Base-by-base conservation (phyloP, 805 yeast species). In the Metschnikowia gruessii region DNA sequence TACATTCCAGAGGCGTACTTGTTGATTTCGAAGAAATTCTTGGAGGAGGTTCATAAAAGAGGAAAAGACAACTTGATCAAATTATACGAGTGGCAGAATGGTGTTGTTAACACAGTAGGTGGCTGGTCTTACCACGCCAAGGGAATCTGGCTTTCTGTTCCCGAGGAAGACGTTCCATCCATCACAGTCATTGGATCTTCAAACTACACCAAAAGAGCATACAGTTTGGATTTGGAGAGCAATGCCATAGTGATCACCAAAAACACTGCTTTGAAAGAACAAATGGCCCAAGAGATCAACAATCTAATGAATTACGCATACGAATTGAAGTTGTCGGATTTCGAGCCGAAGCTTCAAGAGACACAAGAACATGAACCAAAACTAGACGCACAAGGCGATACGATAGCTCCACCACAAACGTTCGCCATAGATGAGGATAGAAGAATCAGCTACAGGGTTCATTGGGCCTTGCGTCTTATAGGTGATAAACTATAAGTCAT, bases 121-220 rank as follows among this genome's bases (percentile, higher is more conserved):
- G 99, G 99, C 1, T 92, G 99, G 98, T 87, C 97, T 0, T 94
- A 94, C 64, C 99, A 94, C 61, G 98, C 99, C 12, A 94, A 94
- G 62, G 99, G 99, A 1, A 69, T 92, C 4, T 94, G 98, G 98
- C 67, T 87, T 0, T 72, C 79, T 8, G 70, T 72, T 11, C 85
- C 89, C 0, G 73, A 67, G 2, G 85, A 81, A 38, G 51, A 56
- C 0, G 59, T 61, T 11, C 97, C 97, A 1, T 75, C 84, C 16
- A 67, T 88, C 11, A 87, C 97, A 0, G 80, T 91, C 6, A 76
- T 94, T 41, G 99, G 99, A 0, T 87, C 96, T 0, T 89, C 97
- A 0, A 94, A 94, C 63, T 94, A 90, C 64, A 94, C 99, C 0
- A 80, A 85, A 52, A 75, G 99, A 50, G 91, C 97, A 0, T 92